Evolutionary conservation across 2,329 filamentous ascomycete species (phyloP).

Genomic region (Podosphaera aphanis): DNA sequence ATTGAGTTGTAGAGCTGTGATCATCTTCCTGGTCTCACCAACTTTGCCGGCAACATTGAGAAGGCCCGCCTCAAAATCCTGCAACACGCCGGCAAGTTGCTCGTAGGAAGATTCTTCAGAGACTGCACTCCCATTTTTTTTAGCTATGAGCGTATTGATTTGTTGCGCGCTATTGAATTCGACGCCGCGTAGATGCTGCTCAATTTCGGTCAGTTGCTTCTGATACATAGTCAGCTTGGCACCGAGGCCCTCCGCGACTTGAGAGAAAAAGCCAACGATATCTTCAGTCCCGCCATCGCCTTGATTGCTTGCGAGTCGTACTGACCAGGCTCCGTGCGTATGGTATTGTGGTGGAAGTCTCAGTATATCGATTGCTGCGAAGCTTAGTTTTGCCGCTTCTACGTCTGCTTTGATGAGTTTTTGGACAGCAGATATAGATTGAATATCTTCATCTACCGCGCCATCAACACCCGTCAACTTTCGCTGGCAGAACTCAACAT

Average conservation of each 20-base stretch:
- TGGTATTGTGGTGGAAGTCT: conserved; percentile 39
- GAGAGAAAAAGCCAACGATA: conserved; percentile 39
- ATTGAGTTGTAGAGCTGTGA: conserved; percentile 32
- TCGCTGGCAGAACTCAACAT: conserved; percentile 37
- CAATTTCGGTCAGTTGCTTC: conserved; percentile 36
- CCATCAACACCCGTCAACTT: conserved; percentile 39
- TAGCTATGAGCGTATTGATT: conserved; percentile 28
- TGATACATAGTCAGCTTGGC: conserved; percentile 32
- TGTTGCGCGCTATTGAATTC: conserved; percentile 35
- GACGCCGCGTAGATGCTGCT: conserved; percentile 39
- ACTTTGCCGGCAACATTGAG: conserved; percentile 37
- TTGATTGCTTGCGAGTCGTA: conserved; percentile 18
- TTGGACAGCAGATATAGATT: conserved; percentile 32
- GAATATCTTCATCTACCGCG: conserved; percentile 37
- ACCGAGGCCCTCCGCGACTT: conserved; percentile 36
- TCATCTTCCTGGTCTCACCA: conserved; percentile 32
- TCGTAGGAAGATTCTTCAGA: conserved; percentile 22
- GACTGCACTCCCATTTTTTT: conserved; percentile 17
- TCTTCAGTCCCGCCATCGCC: conserved; percentile 27
- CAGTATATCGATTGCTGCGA: conserved; percentile 52
- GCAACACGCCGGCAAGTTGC: conserved; percentile 33
- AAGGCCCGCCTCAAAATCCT: conserved; percentile 42
- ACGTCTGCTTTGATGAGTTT: conserved; percentile 39
- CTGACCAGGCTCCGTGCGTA: conserved; percentile 19
- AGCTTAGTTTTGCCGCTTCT: conserved; percentile 45